Conservation (phyloP, 768 basidiomycete species). For the Boletellus emodensis region DNA sequence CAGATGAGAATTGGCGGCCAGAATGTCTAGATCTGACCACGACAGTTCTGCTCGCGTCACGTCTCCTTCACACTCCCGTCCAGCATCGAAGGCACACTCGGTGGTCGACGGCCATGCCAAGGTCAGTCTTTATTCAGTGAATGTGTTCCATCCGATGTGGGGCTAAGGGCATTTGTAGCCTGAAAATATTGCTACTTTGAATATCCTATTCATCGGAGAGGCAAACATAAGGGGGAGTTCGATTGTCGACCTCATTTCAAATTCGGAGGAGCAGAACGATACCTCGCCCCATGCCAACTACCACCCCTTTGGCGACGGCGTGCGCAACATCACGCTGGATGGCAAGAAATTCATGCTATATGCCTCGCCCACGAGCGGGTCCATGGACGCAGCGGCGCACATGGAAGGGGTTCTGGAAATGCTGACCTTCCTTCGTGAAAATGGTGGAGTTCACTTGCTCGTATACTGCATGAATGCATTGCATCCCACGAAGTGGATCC, state of each 20-base stretch:
- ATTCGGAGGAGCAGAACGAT: conserved; percentile 1
- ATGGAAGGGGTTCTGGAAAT: conserved; percentile 4
- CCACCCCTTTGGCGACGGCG: not conserved
- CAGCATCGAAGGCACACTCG: conserved; percentile 11
- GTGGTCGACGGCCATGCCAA: conserved; percentile 1
- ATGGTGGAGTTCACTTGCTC: conserved; percentile 16
- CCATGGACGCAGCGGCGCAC: not conserved
- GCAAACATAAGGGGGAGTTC: conserved; percentile 16
- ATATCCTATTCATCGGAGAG: conserved; percentile 23
- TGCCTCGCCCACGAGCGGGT: conserved; percentile 3
- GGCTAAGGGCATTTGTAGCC: conserved; percentile 11
- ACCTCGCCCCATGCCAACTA: not conserved
- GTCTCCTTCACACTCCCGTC: conserved; percentile 9
- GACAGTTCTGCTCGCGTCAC: conserved; percentile 3
- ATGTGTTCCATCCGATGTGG: not conserved
- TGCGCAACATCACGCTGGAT: conserved; percentile 11
- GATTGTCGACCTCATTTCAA: conserved; percentile 17
- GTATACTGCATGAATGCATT: conserved; percentile 20
- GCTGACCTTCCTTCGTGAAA: conserved; percentile 10
- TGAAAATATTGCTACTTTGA: conserved; percentile 2
- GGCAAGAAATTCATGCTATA: conserved; percentile 15
- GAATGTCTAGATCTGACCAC: conserved; percentile 20
- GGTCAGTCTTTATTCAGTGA: conserved; percentile 11
- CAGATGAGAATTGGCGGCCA: conserved; percentile 2
- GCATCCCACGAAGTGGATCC: conserved; percentile 12